Conservation (phyloP, 2,329 filamentous ascomycete species). For the Fusarium veterinarium region DNA sequence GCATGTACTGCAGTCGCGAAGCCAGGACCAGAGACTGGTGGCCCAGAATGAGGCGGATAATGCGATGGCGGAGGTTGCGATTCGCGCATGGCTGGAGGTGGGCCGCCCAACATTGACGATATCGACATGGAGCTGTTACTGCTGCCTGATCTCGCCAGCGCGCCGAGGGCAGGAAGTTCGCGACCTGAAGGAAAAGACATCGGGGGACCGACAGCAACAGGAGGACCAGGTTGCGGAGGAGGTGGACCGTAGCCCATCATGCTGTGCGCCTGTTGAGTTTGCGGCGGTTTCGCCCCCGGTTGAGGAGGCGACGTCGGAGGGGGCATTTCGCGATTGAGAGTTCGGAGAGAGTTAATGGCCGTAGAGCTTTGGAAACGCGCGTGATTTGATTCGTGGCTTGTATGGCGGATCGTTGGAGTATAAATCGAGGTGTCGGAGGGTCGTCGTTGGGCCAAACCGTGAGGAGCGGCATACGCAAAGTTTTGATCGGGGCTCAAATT, state of each 20-base stretch:
- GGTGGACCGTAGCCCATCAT: constrained; percentile 58
- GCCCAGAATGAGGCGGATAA: constrained; percentile 57
- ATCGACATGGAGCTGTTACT: constrained; percentile 70
- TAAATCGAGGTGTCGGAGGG: constrained; percentile 59
- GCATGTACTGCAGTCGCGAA: constrained; percentile 64
- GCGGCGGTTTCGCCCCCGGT: constrained; percentile 48
- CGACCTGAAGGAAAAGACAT: constrained; percentile 61
- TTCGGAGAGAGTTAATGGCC: constrained; percentile 54
- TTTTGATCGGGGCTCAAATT: constrained; percentile 41
- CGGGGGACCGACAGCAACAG: constrained; percentile 56
- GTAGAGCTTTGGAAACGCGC: constrained; percentile 59
- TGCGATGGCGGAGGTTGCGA: constrained; percentile 53
- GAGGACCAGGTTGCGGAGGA: constrained; percentile 56
- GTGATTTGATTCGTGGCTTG: constrained; percentile 51
- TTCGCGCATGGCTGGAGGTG: constrained; percentile 58
- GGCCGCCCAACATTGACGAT: constrained; percentile 69
- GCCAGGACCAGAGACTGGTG: constrained; percentile 55
- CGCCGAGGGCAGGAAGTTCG: constrained; percentile 63
- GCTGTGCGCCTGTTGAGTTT: constrained; percentile 47
- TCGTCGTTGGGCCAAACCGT: constrained; percentile 48
- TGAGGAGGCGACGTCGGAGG: constrained; percentile 59
- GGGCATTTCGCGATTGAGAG: constrained; percentile 58
- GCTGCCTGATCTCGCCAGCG: constrained; percentile 59
- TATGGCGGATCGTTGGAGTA: constrained; percentile 47
- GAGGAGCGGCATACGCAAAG: constrained; percentile 48